Conservation (phyloP, 2,329 filamentous ascomycete genomes). For the Cercospora zeae-maydis region DNA sequence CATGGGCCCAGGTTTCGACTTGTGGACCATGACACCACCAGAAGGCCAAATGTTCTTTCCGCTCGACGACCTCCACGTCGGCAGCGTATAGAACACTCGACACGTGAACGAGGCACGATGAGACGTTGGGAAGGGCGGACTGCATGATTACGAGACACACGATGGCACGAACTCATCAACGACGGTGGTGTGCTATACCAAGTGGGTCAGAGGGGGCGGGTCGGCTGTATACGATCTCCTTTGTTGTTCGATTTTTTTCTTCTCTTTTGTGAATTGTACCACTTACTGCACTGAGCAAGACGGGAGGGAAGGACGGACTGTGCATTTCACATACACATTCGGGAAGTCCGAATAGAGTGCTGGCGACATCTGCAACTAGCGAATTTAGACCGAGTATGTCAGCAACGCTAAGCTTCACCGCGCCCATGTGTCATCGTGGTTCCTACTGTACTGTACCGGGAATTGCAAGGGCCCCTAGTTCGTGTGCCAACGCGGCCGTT, state of each 20-base stretch:
- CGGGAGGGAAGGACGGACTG: background rate
- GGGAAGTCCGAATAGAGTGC: slow-evolving; percentile 8
- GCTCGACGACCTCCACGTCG: slow-evolving; percentile 4
- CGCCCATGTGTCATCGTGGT: background rate
- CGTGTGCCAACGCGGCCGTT: too few species aligned
- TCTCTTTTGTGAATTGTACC: background rate
- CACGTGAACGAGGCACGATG: background rate
- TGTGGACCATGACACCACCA: slow-evolving; percentile 3
- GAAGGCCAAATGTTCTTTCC: slow-evolving; percentile 8
- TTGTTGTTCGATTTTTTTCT: background rate
- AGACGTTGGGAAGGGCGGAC: background rate
- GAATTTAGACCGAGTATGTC: background rate
- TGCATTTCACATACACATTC: background rate
- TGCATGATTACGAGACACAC: slow-evolving; percentile 1
- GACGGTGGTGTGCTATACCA: slow-evolving; percentile 5
- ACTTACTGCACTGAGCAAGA: background rate
- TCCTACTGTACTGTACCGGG: too few species aligned
- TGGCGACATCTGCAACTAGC: background rate
- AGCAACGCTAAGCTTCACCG: background rate
- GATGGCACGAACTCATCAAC: background rate
- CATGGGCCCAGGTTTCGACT: background rate
- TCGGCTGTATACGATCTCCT: background rate
- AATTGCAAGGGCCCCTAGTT: background rate
- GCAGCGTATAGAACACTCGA: too few species aligned
- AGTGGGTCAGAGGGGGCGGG: background rate